Conservation (phyloP, 345 rosid species). For the Aquilaria malaccensis region DNA sequence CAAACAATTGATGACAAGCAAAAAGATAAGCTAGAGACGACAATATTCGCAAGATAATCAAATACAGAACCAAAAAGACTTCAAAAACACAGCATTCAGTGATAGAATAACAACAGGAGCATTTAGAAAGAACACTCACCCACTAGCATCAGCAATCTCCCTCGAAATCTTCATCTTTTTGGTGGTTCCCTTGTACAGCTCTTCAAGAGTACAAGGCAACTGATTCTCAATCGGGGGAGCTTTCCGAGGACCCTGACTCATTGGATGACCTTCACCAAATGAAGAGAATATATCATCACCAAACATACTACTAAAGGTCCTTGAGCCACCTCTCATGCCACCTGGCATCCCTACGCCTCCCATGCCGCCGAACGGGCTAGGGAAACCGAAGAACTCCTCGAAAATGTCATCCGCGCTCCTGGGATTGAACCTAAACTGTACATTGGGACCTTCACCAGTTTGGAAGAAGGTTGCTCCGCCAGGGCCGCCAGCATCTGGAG, state of each 20-base stretch:
- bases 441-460: conserved; percentile 56
- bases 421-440: conserved; percentile 50
- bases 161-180: conserved; percentile 92
- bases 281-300: conserved; percentile 57
- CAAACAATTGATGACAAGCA: no score
- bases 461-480: conserved; percentile 67
- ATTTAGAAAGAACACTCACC: conserved; percentile 32
- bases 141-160: conserved; percentile 54
- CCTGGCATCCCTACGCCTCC: conserved; percentile 26
- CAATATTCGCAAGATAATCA: no score
- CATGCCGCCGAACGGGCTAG: conserved; percentile 55
- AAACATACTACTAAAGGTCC: conserved; percentile 45
- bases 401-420: conserved; percentile 72
- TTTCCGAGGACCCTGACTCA: conserved; percentile 40
- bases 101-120: not conserved
- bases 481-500: conserved; percentile 54
- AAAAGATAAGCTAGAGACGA: not conserved
- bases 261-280: conserved; percentile 37
- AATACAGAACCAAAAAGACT: no score
- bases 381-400: conserved; percentile 58
- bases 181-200: conserved; percentile 60
- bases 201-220: conserved; percentile 66
- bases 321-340: conserved; percentile 40
- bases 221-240: conserved; percentile 48
- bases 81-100: not conserved